Conservation (phyloP, 805 yeast genomes). For the Pichia cabralensis region DNA sequence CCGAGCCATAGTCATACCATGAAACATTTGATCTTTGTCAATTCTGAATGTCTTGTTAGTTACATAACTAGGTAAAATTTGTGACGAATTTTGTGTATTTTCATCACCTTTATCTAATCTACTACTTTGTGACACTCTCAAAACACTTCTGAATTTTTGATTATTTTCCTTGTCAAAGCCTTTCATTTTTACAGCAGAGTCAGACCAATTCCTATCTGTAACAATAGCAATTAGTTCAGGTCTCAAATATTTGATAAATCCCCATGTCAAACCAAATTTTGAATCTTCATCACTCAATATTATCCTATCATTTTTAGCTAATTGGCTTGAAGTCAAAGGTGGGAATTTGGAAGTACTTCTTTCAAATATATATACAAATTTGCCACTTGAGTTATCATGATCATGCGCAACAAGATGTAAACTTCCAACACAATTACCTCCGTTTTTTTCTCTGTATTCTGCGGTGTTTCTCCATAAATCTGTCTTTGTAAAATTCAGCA, state of each 20-base stretch:
- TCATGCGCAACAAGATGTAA: constrained; percentile 31
- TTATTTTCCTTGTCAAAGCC: constrained; percentile 35
- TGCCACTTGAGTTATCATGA: constrained; percentile 9
- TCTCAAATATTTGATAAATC: constrained; percentile 38
- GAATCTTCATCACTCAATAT: constrained; percentile 74
- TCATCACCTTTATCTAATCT: too few relatives aligned
- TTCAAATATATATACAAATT: constrained; percentile 39
- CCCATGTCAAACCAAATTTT: constrained; percentile 54
- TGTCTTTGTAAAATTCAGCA: constrained; percentile 38
- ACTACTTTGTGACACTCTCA: too few relatives aligned
- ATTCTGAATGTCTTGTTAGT: constrained; percentile 40
- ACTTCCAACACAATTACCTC: constrained; percentile 50
- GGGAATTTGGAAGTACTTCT: constrained; percentile 20
- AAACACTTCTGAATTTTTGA: constrained; percentile 43
- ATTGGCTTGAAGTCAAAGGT: constrained; percentile 32
- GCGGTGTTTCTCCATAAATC: constrained; percentile 63
- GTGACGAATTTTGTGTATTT: too few relatives aligned
- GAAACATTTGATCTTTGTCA: constrained; percentile 71
- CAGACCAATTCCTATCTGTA: constrained; percentile 41
- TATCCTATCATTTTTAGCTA: constrained; percentile 51
- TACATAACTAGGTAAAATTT: not conserved
- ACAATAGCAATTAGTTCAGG: constrained; percentile 36
- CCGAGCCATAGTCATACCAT: constrained; percentile 67
- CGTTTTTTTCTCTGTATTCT: constrained; percentile 45
- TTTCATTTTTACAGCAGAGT: constrained; percentile 28